Conservation (phyloP, 2,329 filamentous ascomycete genomes). For the Venturia effusa region DNA sequence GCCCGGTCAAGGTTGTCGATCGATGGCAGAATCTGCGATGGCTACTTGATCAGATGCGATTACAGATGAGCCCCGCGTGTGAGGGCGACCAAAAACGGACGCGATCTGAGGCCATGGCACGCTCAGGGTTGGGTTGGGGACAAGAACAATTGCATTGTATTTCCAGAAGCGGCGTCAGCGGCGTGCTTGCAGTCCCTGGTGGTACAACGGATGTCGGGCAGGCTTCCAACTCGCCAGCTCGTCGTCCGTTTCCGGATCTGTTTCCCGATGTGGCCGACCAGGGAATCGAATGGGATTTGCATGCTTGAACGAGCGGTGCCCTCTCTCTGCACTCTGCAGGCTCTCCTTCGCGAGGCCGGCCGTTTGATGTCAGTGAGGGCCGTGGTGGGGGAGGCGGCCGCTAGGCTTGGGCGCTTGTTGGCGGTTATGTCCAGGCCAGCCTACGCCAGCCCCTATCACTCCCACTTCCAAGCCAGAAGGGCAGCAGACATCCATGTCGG, state of each 20-base stretch:
- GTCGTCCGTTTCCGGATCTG: too few species aligned
- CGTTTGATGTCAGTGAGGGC: neutral
- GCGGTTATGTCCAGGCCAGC: neutral
- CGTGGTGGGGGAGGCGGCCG: neutral
- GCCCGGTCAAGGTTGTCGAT: neutral
- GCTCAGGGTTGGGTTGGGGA: neutral
- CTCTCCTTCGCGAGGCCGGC: neutral
- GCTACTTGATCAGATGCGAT: neutral
- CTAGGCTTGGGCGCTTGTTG: neutral
- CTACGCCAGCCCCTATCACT: neutral
- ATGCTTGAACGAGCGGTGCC: neutral
- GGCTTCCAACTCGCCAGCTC: neutral
- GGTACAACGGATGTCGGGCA: neutral
- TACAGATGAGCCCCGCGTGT: neutral
- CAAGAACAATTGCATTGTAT: neutral
- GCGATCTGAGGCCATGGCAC: neutral
- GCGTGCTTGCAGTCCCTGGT: neutral
- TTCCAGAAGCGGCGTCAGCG: neutral
- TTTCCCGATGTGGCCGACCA: neutral
- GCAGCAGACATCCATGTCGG: neutral
- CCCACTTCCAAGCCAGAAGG: neutral
- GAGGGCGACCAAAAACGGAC: neutral
- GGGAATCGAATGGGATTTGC: neutral
- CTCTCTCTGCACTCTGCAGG: neutral
- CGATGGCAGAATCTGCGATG: neutral